Conservation (phyloP, 345 rosid genomes). For the Rubroshorea leprosula region DNA sequence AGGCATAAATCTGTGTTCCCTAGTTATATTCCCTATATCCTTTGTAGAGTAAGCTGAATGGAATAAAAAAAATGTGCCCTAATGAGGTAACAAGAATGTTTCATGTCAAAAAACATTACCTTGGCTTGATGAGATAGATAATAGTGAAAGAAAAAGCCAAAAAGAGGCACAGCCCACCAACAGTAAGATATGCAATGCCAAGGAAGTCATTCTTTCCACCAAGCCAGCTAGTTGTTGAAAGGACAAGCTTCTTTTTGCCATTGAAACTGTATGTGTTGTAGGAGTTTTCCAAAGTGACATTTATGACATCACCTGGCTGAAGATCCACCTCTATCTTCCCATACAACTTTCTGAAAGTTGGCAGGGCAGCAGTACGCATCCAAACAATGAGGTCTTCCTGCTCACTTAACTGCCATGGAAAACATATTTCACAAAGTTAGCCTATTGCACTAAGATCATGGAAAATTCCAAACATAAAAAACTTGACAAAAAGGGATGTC, state of each 20-base stretch:
- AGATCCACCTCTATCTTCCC: slow-evolving; percentile 93
- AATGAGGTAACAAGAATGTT: too few species aligned
- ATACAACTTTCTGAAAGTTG: slow-evolving; percentile 91
- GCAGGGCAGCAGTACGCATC: slow-evolving; percentile 99
- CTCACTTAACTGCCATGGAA: slow-evolving; percentile 62
- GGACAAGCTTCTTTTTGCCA: slow-evolving; percentile 95
- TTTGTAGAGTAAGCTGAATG: too few species aligned
- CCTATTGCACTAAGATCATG: not conserved
- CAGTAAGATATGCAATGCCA: slow-evolving; percentile 90
- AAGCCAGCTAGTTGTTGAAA: slow-evolving; percentile 96
- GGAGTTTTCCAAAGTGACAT: slow-evolving; percentile 49
- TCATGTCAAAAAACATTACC: slow-evolving; percentile 44
- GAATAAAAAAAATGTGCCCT: too few species aligned
- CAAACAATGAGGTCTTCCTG: slow-evolving; percentile 96
- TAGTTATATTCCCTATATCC: too few species aligned
- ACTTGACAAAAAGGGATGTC: too few species aligned
- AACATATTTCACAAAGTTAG: slow-evolving; percentile 12
- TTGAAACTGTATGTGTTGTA: slow-evolving; percentile 92
- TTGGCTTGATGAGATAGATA: slow-evolving; percentile 83
- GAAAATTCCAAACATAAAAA: too few species aligned
- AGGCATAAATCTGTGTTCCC: too few species aligned
- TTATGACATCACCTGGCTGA: slow-evolving; percentile 39
- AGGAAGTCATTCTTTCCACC: slow-evolving; percentile 98
- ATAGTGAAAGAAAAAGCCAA: slow-evolving; percentile 78
- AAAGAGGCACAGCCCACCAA: slow-evolving; percentile 85